Conservation (phyloP, 768 basidiomycete species). For the Termitomyces sp. region DNA sequence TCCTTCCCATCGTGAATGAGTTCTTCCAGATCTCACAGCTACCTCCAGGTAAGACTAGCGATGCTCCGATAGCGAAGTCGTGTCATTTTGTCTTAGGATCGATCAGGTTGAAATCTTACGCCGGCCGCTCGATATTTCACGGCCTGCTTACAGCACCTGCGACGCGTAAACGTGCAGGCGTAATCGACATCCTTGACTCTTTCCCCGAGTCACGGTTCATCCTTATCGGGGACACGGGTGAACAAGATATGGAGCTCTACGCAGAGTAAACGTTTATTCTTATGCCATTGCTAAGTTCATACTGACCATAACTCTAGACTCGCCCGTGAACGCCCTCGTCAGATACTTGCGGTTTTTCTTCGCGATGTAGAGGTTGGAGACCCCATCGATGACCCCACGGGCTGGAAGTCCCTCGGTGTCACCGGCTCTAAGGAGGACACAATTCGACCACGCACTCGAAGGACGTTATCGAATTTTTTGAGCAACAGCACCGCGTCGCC, state of each 20-base stretch:
- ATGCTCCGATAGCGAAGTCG: neutral
- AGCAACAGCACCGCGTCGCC: neutral
- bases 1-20: slow-evolving; percentile 73
- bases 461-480: slow-evolving; percentile 11
- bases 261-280: slow-evolving; percentile 40
- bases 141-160: slow-evolving; percentile 82
- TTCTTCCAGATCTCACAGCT: slow-evolving; percentile 72
- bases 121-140: slow-evolving; percentile 78
- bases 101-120: slow-evolving; percentile 81
- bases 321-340: slow-evolving; percentile 63
- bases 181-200: slow-evolving; percentile 72
- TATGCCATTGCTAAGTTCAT: neutral
- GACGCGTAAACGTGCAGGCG: slow-evolving; percentile 74
- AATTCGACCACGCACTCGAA: slow-evolving; percentile 9
- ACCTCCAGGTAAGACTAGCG: slow-evolving; percentile 47
- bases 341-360: slow-evolving; percentile 79
- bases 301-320: slow-evolving; percentile 30
- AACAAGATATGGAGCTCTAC: slow-evolving; percentile 94
- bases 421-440: slow-evolving; percentile 20
- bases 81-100: slow-evolving; percentile 45
- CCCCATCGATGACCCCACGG: slow-evolving; percentile 64
- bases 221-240: slow-evolving; percentile 89
- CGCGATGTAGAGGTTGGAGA: slow-evolving; percentile 60
- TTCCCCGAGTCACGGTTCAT: slow-evolving; percentile 78
- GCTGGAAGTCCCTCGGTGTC: slow-evolving; percentile 34